phyloP scores from a whole-genome alignment of 208 protist genomes.

The Wallacemonas sp. region DNA sequence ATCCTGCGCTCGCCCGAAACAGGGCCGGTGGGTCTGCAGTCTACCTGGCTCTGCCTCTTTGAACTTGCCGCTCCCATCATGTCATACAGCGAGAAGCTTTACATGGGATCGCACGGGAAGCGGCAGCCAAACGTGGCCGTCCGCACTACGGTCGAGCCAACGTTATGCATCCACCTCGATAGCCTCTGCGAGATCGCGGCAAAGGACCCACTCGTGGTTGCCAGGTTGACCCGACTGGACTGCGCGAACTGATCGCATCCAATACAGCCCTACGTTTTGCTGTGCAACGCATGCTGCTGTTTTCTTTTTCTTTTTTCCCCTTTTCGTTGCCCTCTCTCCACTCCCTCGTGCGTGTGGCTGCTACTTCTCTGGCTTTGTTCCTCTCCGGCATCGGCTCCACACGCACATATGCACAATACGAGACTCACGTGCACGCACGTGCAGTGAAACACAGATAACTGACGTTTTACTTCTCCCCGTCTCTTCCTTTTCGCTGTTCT shows the following conservation, averaged over 20 bases:
- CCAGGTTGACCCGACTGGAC: constrained; percentile 20
- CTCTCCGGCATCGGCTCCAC: no score
- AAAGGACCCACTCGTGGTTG: constrained; percentile 26
- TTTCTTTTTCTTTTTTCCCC: constrained; percentile 7
- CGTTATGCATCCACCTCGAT: constrained; percentile 29
- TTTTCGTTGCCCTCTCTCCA: neutral
- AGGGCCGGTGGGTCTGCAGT: neutral
- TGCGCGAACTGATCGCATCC: constrained; percentile 10
- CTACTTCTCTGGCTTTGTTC: no score
- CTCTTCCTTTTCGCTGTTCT: constrained; percentile 8
- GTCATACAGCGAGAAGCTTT: constrained; percentile 5
- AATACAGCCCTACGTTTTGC: no score
- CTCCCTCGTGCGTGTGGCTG: neutral
- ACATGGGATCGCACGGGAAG: neutral
- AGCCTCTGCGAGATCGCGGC: constrained; percentile 24
- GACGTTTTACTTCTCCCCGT: neutral
- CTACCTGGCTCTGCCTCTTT: constrained; percentile 7
- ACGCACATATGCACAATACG: no score
- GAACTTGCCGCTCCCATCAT: constrained; percentile 7
- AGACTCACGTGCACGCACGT: neutral
- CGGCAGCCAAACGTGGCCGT: constrained; percentile 30
- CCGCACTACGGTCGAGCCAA: constrained; percentile 31
- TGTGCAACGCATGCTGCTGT: no score
- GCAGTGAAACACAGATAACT: no score
- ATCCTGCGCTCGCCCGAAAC: neutral